Evolutionary conservation across 495 filamentous ascomycete species (phyloP).

Genomic region (Hypomontagnella monticulosa): DNA sequence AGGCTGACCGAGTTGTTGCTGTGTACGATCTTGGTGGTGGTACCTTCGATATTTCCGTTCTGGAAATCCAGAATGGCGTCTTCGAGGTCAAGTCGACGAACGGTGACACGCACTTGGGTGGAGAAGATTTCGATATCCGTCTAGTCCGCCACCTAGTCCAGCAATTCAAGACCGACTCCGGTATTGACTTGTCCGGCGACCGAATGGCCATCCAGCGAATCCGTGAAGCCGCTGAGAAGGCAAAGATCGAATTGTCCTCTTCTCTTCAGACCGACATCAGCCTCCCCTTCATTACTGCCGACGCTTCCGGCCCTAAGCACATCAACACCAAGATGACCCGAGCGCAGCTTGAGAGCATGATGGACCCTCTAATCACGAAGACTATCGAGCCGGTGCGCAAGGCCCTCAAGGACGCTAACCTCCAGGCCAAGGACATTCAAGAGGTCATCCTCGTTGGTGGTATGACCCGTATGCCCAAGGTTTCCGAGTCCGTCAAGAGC

Average conservation of each 20-base stretch:
- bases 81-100: constrained; percentile 99
- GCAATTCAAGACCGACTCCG: constrained; percentile 95
- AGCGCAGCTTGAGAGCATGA: constrained; percentile 89
- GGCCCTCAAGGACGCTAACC: constrained; percentile 95
- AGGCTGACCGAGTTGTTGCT: constrained; percentile 87
- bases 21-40: constrained; percentile 99
- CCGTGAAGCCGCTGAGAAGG: constrained; percentile 99
- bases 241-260: constrained; percentile 99
- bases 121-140: constrained; percentile 97
- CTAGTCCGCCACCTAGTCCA: constrained; percentile 94
- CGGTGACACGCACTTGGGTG: constrained; percentile 96
- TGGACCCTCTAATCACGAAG: constrained; percentile 87
- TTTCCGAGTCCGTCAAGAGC: constrained; percentile 94
- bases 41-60: constrained; percentile 97
- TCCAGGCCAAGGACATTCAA: constrained; percentile 95
- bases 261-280: constrained; percentile 98
- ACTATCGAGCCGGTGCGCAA: constrained; percentile 95
- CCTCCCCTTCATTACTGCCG: constrained; percentile 98
- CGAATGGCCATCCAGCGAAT: constrained; percentile 99
- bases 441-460: constrained; percentile 99
- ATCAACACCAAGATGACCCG: constrained; percentile 96
- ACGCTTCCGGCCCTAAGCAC: constrained; percentile 93
- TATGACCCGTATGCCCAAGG: constrained; percentile 99
- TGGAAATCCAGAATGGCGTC: constrained; percentile 97
- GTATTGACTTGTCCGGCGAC: constrained; percentile 89